Percentiles rank a stretch among this genome's conserved stretches.
Conservation (phyloP, 2,329 filamentous ascomycete species). For the Verticillium alfalfae region DNA sequence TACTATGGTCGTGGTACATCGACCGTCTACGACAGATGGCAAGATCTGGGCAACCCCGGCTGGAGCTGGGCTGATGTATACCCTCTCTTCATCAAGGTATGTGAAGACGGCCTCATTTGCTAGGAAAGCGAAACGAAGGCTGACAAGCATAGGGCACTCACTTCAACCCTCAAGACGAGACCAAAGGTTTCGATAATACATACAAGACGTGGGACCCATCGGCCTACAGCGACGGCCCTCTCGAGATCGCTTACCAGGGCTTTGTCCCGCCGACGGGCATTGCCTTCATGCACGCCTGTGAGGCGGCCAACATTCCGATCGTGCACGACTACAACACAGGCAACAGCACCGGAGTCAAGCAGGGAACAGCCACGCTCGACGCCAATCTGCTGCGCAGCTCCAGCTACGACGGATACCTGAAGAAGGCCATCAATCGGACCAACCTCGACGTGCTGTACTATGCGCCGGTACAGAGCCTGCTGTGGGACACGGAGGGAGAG, state of each 20-base stretch:
- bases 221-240: conserved; percentile 17
- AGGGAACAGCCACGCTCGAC: conserved; percentile 17
- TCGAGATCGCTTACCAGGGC: conserved; percentile 17
- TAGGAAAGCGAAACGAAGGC: background rate
- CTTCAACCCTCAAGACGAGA: conserved; percentile 15
- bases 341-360: conserved; percentile 19
- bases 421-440: conserved; percentile 9
- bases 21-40: conserved; percentile 24
- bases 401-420: conserved; percentile 17
- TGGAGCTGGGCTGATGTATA: conserved; percentile 22
- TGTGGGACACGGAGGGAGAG: conserved; percentile 9
- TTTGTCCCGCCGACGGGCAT: conserved; percentile 21
- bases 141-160: conserved; percentile 10
- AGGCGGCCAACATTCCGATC: conserved; percentile 14
- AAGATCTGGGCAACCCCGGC: conserved; percentile 21
- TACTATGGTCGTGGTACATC: conserved; percentile 22
- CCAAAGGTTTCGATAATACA: conserved; percentile 15
- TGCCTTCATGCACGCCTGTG: conserved; percentile 18
- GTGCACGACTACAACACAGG: conserved; percentile 18
- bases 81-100: conserved; percentile 15
- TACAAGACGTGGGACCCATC: conserved; percentile 18
- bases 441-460: conserved; percentile 19
- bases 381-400: conserved; percentile 16
- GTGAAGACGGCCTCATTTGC: background rate
- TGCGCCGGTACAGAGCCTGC: conserved; percentile 14